Conservation (phyloP, 164 flowering plant species). For the Cinnamomum micranthum region DNA sequence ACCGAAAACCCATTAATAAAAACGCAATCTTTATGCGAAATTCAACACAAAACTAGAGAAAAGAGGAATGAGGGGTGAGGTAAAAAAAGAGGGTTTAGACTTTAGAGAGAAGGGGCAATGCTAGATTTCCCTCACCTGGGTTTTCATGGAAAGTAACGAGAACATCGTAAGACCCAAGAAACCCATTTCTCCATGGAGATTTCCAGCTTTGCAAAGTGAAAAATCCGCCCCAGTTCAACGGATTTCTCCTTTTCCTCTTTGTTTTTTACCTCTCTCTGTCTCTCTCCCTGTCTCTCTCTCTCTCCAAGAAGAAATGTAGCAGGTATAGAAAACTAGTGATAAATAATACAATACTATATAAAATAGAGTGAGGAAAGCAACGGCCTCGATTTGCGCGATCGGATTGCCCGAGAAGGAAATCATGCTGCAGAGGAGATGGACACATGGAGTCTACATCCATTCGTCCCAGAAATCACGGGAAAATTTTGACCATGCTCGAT, state of each 20-base stretch:
- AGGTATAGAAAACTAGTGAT: background rate
- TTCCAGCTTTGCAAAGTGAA: slow-evolving; percentile 12
- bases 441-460: no score
- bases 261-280: background rate
- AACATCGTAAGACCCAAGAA: slow-evolving; percentile 9
- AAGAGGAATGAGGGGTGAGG: background rate
- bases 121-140: slow-evolving; percentile 26
- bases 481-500: no score
- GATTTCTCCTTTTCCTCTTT: background rate
- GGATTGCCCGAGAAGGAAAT: slow-evolving; percentile 34
- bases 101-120: background rate
- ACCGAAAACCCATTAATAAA: background rate
- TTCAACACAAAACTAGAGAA: background rate
- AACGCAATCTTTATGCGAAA: slow-evolving; percentile 3
- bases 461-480: no score
- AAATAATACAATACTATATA: no score
- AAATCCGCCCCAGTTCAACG: slow-evolving; percentile 1
- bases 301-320: background rate
- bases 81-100: background rate
- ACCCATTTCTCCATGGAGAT: slow-evolving; percentile 12
- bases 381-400: slow-evolving; percentile 41
- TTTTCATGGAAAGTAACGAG: slow-evolving; percentile 8
- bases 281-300: background rate
- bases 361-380: background rate
- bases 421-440: background rate